Percentiles rank a stretch among this genome's conserved stretches.
phyloP scores from a whole-genome alignment of 257 asterid genomes.

The Fraxinus pennsylvanica region DNA sequence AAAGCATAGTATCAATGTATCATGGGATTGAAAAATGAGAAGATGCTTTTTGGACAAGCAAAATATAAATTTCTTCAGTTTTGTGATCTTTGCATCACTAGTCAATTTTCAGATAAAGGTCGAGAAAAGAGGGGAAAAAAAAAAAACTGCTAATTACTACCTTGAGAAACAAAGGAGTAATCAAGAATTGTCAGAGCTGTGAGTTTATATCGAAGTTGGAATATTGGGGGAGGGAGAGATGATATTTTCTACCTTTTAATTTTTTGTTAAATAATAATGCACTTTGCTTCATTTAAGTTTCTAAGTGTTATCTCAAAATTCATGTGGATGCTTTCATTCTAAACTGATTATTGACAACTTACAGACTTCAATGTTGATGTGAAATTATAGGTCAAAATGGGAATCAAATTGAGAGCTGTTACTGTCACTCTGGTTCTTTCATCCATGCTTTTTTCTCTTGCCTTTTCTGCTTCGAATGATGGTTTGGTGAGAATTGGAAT shows the following conservation, averaged over 20 bases:
- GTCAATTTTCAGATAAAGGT: background rate
- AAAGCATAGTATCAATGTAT: background rate
- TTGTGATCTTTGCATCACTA: background rate
- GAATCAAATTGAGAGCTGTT: conserved; percentile 37
- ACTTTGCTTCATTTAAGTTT: background rate
- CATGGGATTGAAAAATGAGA: background rate
- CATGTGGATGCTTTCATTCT: background rate
- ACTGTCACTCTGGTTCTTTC: conserved; percentile 47
- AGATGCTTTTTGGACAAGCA: background rate
- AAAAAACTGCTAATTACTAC: background rate
- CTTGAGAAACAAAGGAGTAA: background rate
- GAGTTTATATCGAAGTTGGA: background rate
- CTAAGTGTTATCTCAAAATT: background rate
- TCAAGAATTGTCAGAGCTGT: background rate
- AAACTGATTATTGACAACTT: background rate
- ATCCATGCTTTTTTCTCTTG: conserved; percentile 54
- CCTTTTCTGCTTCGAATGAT: conserved; percentile 63
- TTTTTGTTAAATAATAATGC: background rate
- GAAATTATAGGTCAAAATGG: conserved; percentile 61
- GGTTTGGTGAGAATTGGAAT: conserved; percentile 78
- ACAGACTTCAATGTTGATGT: conserved; percentile 15
- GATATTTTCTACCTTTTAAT: background rate
- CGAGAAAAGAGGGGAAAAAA: background rate
- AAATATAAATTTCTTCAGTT: background rate
- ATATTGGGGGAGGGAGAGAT: background rate